These are phyloP conservation scores for Friedmanniomyces endolithicus DNA, from an alignment of 495 filamentous ascomycete genomes.

Conservation along the genomic window DNA sequence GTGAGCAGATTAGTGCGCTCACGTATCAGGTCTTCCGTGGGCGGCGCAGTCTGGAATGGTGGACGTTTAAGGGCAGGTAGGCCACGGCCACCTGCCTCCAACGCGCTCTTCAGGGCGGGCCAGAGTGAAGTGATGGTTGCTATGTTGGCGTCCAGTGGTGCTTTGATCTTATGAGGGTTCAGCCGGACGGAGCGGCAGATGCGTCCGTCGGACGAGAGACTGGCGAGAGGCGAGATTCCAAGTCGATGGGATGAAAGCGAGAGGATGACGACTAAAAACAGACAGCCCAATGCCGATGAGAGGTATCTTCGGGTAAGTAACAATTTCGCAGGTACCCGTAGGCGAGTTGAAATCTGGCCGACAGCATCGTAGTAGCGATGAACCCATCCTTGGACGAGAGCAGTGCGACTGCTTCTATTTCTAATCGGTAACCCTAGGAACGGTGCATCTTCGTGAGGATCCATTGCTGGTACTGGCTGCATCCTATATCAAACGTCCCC, in stretches of 20 bases:
- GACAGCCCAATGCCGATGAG: neutral
- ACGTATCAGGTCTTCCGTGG: neutral
- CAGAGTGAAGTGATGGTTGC: neutral
- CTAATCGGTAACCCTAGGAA: neutral
- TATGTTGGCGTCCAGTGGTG: neutral
- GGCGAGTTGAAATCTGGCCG: neutral
- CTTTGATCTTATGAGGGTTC: slow-evolving; percentile 1
- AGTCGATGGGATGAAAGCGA: neutral
- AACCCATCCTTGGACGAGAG: neutral
- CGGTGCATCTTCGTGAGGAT: neutral
- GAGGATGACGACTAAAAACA: neutral
- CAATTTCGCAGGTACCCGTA: neutral
- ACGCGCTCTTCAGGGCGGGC: neutral
- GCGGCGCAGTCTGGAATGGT: neutral
- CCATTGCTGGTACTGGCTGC: neutral
- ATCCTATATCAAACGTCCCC: no score
- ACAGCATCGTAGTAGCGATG: neutral
- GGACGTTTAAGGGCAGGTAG: neutral
- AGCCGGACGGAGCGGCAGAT: neutral
- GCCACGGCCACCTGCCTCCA: neutral
- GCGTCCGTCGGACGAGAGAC: neutral
- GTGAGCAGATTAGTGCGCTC: neutral
- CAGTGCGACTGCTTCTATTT: no score
- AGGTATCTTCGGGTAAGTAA: neutral
- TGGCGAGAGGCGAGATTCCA: neutral